Conservation (phyloP, 257 asterid genomes). For the Petunia secreta region DNA sequence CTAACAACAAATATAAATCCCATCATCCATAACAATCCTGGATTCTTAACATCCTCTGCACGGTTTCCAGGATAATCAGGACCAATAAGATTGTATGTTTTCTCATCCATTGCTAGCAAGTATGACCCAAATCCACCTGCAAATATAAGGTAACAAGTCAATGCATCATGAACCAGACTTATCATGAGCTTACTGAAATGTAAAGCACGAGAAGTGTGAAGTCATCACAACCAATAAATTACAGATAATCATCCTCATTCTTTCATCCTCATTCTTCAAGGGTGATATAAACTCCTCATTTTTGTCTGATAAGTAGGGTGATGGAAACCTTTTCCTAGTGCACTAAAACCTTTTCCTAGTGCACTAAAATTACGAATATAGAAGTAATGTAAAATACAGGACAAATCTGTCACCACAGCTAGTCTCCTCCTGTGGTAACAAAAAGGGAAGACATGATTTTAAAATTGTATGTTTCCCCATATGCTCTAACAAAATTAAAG, state of each 20-base stretch:
- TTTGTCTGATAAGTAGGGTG: not conserved
- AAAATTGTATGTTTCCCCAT: not conserved
- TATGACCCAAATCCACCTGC: constrained; percentile 96
- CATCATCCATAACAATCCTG: constrained; percentile 92
- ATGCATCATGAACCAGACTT: constrained; percentile 2
- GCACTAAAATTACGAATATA: not conserved
- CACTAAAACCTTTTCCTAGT: not conserved
- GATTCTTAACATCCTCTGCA: constrained; percentile 92
- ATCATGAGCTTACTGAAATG: not conserved
- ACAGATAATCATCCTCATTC: not conserved
- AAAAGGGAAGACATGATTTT: not conserved
- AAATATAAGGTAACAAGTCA: constrained; percentile 24
- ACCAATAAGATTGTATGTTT: constrained; percentile 83
- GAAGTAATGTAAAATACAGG: not conserved
- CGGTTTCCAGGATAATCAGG: constrained; percentile 93
- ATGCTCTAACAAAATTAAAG: not conserved
- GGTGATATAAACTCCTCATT: not conserved
- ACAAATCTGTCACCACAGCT: not conserved
- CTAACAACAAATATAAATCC: constrained; percentile 86
- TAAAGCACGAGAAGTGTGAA: not conserved
- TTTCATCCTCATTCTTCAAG: not conserved
- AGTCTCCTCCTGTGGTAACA: not conserved
- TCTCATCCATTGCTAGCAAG: constrained; percentile 94
- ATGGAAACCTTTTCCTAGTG: not conserved
- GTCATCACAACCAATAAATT: not conserved